phyloP scores from a whole-genome alignment of 305 asterid species.

The Stenogyne calaminthoides region DNA sequence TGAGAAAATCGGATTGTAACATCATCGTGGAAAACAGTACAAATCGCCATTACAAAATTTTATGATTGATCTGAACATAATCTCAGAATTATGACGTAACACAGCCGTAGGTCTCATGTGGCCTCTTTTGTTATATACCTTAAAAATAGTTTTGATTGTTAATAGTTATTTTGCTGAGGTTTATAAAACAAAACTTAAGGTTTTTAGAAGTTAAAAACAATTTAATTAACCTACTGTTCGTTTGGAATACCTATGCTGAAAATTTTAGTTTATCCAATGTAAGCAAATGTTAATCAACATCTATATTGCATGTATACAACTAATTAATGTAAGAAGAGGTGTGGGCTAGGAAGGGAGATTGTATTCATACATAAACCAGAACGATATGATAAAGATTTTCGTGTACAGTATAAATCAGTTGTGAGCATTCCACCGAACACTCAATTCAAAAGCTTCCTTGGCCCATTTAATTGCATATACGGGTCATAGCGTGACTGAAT shows the following conservation, averaged over 20 bases:
- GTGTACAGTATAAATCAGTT: not conserved
- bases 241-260: too few relatives aligned
- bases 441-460: not conserved
- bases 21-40: not conserved
- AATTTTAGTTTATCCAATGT: too few relatives aligned
- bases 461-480: not conserved
- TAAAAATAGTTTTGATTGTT: too few relatives aligned
- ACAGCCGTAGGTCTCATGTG: too few relatives aligned
- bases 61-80: too few relatives aligned
- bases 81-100: too few relatives aligned
- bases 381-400: not conserved
- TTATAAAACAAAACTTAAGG: too few relatives aligned
- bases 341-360: not conserved
- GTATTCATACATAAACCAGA: not conserved
- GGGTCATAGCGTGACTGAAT: constrained; percentile 4
- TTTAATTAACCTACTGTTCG: too few relatives aligned
- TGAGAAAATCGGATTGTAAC: not conserved
- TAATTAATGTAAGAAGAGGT: not conserved
- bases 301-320: not conserved
- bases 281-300: not conserved
- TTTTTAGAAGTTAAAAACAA: too few relatives aligned
- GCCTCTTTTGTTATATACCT: too few relatives aligned
- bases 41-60: too few relatives aligned
- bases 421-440: not conserved
- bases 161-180: too few relatives aligned